Base-by-base conservation (phyloP, 495 filamentous ascomycete species). In the Neurospora sp. region DNA sequence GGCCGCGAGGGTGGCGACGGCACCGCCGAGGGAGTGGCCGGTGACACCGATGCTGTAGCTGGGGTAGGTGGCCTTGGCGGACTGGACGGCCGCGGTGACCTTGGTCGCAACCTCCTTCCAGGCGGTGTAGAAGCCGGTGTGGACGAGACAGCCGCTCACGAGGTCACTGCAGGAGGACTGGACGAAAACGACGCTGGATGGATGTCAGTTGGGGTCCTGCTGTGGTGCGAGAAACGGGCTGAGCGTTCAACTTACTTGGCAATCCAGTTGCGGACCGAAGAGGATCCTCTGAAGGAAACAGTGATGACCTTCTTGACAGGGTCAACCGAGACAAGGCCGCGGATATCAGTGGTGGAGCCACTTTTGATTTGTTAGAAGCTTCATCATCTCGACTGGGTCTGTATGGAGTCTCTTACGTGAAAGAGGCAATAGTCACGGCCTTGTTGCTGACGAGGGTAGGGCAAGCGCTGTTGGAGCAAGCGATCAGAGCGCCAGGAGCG, bases 241-340 rank as follows among this genome's bases (percentile, higher is more conserved):
- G 12, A 59, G 54, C 62, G 74, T 74, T 88, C 83, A 74, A 87
- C 84, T 75, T 87, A 80, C 79, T 95, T 87, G 31, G 89, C 83
- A 70, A 94, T 83, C 87, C 87, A 94, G 80, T 90, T 94, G 39
- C 84, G 83, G 62, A 92, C 35, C 23, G 88, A 89, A 16, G 84
- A 75, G 37, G 87, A 87, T 74, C 93, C 93, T 39, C 90, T 88
- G 83, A 94, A 91, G 18, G 90, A 86, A 54, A 93, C 80, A 40
- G 94, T 86, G 66, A 94, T 90, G 16, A 88, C 75, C 27, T 84
- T 73, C 75, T 88, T 89, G 38, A 87, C 89, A 31, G 80, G 78
- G 81, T 96, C 93, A 27, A 85, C 81, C 14, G 89, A 90, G n/a
- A 94, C 80, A 77, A 90, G 92, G 41, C 93, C 93, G 14, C 89